phyloP scores from a whole-genome alignment of 2,329 filamentous ascomycete species.

The Apiospora saccharicola region DNA sequence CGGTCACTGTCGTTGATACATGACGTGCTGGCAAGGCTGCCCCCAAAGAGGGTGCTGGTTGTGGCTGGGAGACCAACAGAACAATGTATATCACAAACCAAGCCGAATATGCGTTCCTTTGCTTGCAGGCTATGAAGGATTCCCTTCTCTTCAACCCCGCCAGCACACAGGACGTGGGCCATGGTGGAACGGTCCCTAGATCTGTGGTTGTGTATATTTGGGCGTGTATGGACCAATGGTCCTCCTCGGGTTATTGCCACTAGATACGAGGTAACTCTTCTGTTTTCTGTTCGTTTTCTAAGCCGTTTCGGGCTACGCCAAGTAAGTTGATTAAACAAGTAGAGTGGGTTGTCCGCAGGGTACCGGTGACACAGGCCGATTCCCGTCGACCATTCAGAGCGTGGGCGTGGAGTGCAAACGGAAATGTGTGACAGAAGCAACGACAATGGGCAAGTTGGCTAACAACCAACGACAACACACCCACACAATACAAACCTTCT shows the following conservation, averaged over 20 bases:
- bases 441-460: neutral
- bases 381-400: constrained; percentile 17
- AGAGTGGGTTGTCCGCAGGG: neutral
- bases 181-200: neutral
- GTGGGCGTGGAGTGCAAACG: constrained; percentile 20
- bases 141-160: neutral
- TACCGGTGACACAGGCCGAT: constrained; percentile 8
- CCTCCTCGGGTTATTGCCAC: neutral
- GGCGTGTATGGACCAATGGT: neutral
- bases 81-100: neutral
- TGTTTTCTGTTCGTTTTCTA: constrained; percentile 15
- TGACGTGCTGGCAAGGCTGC: neutral
- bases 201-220: neutral
- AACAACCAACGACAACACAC: constrained; percentile 3
- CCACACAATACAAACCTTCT: neutral
- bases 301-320: neutral
- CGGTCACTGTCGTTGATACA: neutral
- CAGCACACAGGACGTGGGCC: neutral
- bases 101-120: neutral
- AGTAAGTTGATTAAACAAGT: neutral
- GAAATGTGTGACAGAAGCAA: constrained; percentile 19
- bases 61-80: neutral
- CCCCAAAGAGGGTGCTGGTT: neutral
- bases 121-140: neutral
- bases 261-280: neutral